phyloP scores from a whole-genome alignment of 208 protist species.

The Leishmania mexicana region DNA sequence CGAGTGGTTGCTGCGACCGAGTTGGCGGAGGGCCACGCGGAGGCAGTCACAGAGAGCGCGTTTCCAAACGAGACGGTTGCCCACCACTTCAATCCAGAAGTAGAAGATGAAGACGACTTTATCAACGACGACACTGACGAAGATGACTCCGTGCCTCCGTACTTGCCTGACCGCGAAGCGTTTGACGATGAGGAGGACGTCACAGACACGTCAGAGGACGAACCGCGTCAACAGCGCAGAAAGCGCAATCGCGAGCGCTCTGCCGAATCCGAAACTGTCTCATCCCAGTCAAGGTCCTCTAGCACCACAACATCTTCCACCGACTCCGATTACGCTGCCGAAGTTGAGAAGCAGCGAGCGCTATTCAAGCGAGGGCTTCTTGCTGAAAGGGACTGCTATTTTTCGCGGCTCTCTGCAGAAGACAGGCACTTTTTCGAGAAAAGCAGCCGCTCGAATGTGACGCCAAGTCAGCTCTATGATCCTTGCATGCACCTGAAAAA shows the following conservation, averaged over 20 bases:
- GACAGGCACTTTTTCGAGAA: constrained; percentile 38
- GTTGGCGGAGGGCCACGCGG: constrained; percentile 42
- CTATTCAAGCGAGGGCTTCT: constrained; percentile 40
- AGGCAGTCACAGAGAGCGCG: constrained; percentile 35
- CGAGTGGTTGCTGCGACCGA: constrained; percentile 70
- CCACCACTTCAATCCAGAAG: constrained; percentile 39
- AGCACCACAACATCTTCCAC: constrained; percentile 5
- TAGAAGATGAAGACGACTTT: constrained; percentile 41
- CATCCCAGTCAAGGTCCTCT: background rate
- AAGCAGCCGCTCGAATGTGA: constrained; percentile 13
- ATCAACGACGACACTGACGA: constrained; percentile 37
- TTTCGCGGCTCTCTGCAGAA: constrained; percentile 44
- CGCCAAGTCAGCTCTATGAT: constrained; percentile 37
- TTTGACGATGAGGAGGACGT: constrained; percentile 13
- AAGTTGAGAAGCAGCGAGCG: constrained; percentile 6
- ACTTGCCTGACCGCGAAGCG: constrained; percentile 21
- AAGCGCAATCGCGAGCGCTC: constrained; percentile 12
- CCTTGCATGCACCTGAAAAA: constrained; percentile 27
- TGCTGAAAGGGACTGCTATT: constrained; percentile 31
- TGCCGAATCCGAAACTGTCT: background rate
- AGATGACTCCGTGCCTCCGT: constrained; percentile 20
- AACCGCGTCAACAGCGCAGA: background rate
- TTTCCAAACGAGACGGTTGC: constrained; percentile 56
- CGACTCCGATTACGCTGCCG: constrained; percentile 11
- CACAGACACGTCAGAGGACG: constrained; percentile 8